Base-by-base conservation (phyloP, 192 early-diverging fungal species). In the Glomus cerebriforme region DNA sequence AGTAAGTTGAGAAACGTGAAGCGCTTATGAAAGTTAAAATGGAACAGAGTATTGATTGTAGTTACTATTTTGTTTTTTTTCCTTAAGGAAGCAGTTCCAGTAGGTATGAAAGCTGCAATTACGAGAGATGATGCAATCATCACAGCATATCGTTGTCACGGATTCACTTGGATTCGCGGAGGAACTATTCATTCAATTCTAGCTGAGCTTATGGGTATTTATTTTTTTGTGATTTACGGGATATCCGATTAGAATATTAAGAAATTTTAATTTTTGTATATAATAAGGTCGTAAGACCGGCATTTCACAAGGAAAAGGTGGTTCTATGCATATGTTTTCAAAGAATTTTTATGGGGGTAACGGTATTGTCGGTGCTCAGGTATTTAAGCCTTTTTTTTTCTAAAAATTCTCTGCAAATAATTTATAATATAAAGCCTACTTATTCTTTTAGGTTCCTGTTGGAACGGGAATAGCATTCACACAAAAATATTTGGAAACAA, bases 281-380 rank as follows among this genome's bases (percentile, higher is more conserved):
- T 63, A 5, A 29, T 63, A 24, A 71, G 69, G 97, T 77, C 92
- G 93, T 78, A 79, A 82, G 70, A 91, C 86, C 67, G 97, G 97
- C 83, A 92, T 93, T 83, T 96, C 96, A 35, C 86, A 90, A 83
- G 97, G 97, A 59, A 99, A 97, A 90, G 97, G 96, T 80, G 97
- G 97, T n/a, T 99, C 97, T 74, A 99, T 99, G 97, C 97, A 99
- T 91, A 96, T 99, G 95, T 99, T 97, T 87, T 91, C 93, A 64
- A 89, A 87, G 79, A 93, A 93, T 82, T 99, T 99, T 83, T 99
- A 93, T 87, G 97, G 97, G 79, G 97, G 97, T 77, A 99, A 99
- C 91, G 97, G 97, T 79, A 99, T 99, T 82, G 96, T 99, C 79
- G 96, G 97, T 73, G 97, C 97, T 60, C 97, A 99, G 87, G 84